Conservation (phyloP, 2,329 filamentous ascomycete genomes). For the Aspergillus intermedius region DNA sequence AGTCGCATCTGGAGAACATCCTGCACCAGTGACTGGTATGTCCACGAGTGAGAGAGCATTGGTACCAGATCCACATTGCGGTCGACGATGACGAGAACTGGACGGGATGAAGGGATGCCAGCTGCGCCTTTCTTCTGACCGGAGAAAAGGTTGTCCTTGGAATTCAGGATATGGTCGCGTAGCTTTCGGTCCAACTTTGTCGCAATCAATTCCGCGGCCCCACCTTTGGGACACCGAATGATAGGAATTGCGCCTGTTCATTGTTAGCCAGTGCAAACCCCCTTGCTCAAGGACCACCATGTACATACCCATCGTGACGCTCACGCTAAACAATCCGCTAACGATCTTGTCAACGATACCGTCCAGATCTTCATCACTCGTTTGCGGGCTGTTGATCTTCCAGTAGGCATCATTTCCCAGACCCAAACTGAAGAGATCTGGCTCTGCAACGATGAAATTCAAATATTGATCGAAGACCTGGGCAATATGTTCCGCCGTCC, state of each 20-base stretch:
- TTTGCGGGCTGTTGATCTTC: conserved; percentile 90
- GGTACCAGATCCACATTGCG: conserved; percentile 92
- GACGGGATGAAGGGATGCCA: conserved; percentile 65
- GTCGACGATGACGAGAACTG: conserved; percentile 88
- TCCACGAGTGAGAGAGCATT: conserved; percentile 98
- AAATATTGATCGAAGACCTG: conserved; percentile 95
- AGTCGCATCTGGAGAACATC: conserved; percentile 73
- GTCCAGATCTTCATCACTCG: conserved; percentile 84
- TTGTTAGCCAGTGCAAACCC: conserved; percentile 4
- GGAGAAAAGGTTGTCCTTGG: conserved; percentile 95
- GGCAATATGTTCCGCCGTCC: conserved; percentile 80
- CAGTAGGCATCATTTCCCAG: conserved; percentile 92
- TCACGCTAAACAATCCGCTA: conserved; percentile 92
- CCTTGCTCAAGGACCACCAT: not conserved
- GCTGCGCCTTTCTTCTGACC: conserved; percentile 53
- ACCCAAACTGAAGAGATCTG: conserved; percentile 88
- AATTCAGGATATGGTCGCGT: conserved; percentile 92
- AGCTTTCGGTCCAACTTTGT: conserved; percentile 92
- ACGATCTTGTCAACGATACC: conserved; percentile 84
- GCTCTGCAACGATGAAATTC: conserved; percentile 94
- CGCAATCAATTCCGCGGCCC: conserved; percentile 88
- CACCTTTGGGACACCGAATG: conserved; percentile 87
- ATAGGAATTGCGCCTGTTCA: conserved; percentile 76
- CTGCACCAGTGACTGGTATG: conserved; percentile 77
- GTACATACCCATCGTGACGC: conserved; percentile 84